A percentile compares a stretch with the other conserved stretches of the same genome.
These are phyloP conservation scores for Diplotaxis tenuifolia DNA, from an alignment of 345 rosid genomes.

Conservation along the genomic window DNA sequence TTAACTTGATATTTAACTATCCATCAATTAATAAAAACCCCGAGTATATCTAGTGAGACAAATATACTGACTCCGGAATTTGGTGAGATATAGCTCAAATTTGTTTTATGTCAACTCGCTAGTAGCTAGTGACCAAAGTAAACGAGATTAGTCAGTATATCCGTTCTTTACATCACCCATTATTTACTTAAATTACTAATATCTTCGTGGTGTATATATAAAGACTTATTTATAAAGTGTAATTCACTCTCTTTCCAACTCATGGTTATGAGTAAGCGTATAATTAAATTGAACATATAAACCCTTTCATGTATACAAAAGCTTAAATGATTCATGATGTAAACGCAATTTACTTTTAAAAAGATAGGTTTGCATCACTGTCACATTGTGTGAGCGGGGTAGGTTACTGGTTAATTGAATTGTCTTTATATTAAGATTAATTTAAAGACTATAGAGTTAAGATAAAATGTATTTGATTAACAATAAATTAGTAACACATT, in stretches of 20 bases:
- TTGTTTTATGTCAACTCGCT: not conserved
- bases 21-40: not conserved
- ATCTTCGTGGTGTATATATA: constrained; percentile 2
- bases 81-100: not conserved
- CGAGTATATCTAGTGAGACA: not conserved
- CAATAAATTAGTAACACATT: not conserved
- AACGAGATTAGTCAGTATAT: not conserved
- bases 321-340: constrained; percentile 8
- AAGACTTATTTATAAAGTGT: not conserved
- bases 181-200: not conserved
- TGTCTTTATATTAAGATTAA: not conserved
- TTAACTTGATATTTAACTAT: not conserved
- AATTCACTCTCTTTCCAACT: constrained; percentile 11
- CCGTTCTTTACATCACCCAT: not conserved
- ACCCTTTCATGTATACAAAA: not conserved
- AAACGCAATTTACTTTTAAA: constrained; percentile 2
- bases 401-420: not conserved
- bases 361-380: constrained; percentile 22
- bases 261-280: constrained; percentile 9
- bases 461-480: not conserved
- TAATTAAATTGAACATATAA: not conserved
- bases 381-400: constrained; percentile 22
- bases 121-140: not conserved
- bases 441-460: not conserved
- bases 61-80: not conserved